phyloP scores from a whole-genome alignment of 78 protist genomes.

The Dictyostelium brefeldianum region DNA sequence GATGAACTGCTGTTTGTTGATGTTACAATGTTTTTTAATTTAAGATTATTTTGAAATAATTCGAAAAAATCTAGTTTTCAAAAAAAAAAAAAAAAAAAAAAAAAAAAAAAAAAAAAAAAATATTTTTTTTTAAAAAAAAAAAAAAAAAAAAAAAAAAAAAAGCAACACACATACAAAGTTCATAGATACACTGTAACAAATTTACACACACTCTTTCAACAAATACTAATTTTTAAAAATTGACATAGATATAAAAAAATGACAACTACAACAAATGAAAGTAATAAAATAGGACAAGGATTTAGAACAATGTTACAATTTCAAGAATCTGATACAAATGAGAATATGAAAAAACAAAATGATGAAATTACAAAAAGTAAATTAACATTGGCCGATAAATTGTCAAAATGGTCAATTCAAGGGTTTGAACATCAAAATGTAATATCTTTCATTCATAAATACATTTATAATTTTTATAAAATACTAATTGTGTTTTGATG shows the following conservation, averaged over 20 bases:
- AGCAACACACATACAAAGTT: too few relatives aligned
- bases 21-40: too few relatives aligned
- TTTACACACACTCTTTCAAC: too few relatives aligned
- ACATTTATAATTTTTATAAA: not conserved
- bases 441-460: not conserved
- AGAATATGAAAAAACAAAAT: not conserved
- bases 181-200: too few relatives aligned
- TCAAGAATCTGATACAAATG: not conserved
- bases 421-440: slow-evolving; percentile 29
- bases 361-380: slow-evolving; percentile 8
- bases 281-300: not conserved
- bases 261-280: not conserved
- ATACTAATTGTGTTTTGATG: not conserved
- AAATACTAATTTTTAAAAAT: not conserved
- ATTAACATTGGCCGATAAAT: not conserved
- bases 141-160: too few relatives aligned
- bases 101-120: too few relatives aligned
- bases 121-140: too few relatives aligned
- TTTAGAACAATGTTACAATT: slow-evolving; percentile 6
- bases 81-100: too few relatives aligned
- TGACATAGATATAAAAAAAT: not conserved
- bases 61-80: too few relatives aligned
- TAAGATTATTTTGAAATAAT: too few relatives aligned
- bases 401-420: slow-evolving; percentile 24
- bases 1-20: too few relatives aligned